Conservation (phyloP, 495 filamentous ascomycete genomes). For the Hypoxylon lienhwacheense region DNA sequence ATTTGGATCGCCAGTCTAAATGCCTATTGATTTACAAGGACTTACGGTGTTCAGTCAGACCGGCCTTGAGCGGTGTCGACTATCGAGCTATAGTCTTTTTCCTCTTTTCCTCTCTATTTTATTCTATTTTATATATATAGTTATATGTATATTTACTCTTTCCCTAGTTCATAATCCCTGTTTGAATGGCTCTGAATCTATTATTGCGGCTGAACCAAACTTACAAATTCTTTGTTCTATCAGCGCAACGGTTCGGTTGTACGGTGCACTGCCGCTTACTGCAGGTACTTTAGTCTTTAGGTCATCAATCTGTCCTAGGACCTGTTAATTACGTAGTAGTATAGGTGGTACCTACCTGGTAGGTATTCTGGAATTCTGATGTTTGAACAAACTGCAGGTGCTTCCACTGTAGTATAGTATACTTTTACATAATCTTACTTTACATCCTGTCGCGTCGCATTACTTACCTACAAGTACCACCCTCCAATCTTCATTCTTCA, state of each 20-base stretch:
- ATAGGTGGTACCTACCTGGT: too few relatives aligned
- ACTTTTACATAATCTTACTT: neutral
- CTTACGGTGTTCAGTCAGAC: slow-evolving; percentile 32
- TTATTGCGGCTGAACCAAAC: slow-evolving; percentile 32
- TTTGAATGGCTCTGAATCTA: too few relatives aligned
- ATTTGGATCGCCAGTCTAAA: slow-evolving; percentile 31
- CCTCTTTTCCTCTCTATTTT: slow-evolving; percentile 15
- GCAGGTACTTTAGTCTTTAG: slow-evolving; percentile 6
- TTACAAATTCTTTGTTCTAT: slow-evolving; percentile 15
- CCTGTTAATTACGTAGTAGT: too few relatives aligned
- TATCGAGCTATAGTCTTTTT: slow-evolving; percentile 6
- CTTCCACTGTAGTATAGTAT: too few relatives aligned
- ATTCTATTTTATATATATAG: too few relatives aligned
- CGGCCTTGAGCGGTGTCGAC: slow-evolving; percentile 23
- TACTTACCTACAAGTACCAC: too few relatives aligned
- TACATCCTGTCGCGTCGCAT: neutral
- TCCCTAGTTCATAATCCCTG: slow-evolving; percentile 22
- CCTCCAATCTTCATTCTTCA: too few relatives aligned
- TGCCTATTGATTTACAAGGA: slow-evolving; percentile 27
- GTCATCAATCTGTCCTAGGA: too few relatives aligned
- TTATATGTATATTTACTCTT: too few relatives aligned
- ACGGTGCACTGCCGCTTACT: slow-evolving; percentile 31
- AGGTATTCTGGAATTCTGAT: too few relatives aligned
- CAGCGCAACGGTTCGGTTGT: slow-evolving; percentile 17
- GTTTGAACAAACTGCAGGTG: too few relatives aligned